Evolutionary conservation across 1,284 basidiomycete genomes (phyloP).

Genomic region (Sparassis latifolia): DNA sequence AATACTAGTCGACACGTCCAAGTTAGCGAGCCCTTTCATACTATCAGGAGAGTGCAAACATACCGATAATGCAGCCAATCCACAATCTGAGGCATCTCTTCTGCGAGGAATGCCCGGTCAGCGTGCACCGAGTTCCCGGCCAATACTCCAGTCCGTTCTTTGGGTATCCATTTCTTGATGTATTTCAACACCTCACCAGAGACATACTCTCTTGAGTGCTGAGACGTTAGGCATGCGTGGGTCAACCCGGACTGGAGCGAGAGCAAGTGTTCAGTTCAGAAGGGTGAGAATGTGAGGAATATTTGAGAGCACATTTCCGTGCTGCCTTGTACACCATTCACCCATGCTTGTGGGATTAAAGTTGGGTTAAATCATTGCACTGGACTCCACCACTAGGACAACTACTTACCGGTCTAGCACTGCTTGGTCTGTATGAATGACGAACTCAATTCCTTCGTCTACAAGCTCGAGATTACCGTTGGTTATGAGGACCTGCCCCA

Average conservation of each 20-base stretch:
- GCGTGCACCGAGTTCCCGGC: slow-evolving; percentile 81
- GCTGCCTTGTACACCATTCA: slow-evolving; percentile 71
- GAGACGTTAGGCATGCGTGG: slow-evolving; percentile 58
- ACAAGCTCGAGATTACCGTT: slow-evolving; percentile 71
- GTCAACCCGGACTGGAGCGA: slow-evolving; percentile 63
- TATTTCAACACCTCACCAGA: slow-evolving; percentile 55
- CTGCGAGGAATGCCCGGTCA: slow-evolving; percentile 65
- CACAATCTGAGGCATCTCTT: slow-evolving; percentile 70
- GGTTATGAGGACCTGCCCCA: slow-evolving; percentile 67
- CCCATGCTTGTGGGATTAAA: slow-evolving; percentile 50
- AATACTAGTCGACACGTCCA: slow-evolving; percentile 6
- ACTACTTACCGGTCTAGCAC: slow-evolving; percentile 49
- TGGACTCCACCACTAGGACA: slow-evolving; percentile 3
- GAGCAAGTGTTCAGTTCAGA: not conserved
- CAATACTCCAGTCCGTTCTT: slow-evolving; percentile 53
- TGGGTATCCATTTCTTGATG: slow-evolving; percentile 70
- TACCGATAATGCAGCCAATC: slow-evolving; percentile 79
- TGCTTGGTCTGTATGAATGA: slow-evolving; percentile 60
- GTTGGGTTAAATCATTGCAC: not conserved
- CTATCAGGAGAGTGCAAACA: not conserved
- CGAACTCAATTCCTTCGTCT: slow-evolving; percentile 68
- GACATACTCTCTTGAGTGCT: slow-evolving; percentile 49
- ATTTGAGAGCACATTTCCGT: slow-evolving; percentile 42
- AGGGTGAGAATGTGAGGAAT: not conserved
- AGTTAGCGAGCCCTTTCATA: too few relatives aligned